A percentile compares a stretch with the other conserved stretches of the same genome.
Conservation (phyloP, 1,284 basidiomycete species). For the Moesziomyces parantarcticus region DNA sequence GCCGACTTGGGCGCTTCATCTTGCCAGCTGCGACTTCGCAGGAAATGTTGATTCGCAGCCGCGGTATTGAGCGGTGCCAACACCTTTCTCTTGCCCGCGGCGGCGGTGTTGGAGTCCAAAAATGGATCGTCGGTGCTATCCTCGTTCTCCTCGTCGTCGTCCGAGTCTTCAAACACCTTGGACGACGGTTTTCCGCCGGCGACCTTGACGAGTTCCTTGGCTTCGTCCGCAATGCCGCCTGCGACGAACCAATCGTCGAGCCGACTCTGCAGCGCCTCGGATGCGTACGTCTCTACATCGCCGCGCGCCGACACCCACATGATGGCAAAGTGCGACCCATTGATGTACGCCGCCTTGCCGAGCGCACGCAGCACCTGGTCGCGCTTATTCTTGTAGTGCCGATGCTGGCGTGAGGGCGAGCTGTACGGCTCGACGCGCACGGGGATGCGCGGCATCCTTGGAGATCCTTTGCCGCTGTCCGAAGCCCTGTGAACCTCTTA, state of each 20-base stretch:
- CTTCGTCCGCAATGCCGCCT: conserved; percentile 61
- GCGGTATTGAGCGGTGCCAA: conserved; percentile 47
- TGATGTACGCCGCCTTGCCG: conserved; percentile 70
- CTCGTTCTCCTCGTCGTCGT: conserved; percentile 15
- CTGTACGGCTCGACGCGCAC: conserved; percentile 72
- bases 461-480: background rate
- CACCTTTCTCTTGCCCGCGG: background rate
- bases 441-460: conserved; percentile 71
- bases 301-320: conserved; percentile 72
- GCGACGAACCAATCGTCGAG: conserved; percentile 62
- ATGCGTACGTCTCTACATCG: conserved; percentile 72
- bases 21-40: conserved; percentile 12
- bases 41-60: conserved; percentile 43
- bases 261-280: conserved; percentile 66
- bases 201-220: conserved; percentile 46
- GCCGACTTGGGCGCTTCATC: conserved; percentile 43
- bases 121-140: conserved; percentile 9
- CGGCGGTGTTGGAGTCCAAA: background rate
- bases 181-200: background rate
- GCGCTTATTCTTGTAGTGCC: conserved; percentile 72
- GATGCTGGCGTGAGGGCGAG: conserved; percentile 71
- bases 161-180: conserved; percentile 30
- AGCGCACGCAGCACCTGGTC: conserved; percentile 72
- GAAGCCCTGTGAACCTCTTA: too few species aligned
- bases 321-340: conserved; percentile 72